These are phyloP conservation scores for Candida dubliniensis DNA, from an alignment of 1,139 yeast genomes.

Conservation along the genomic window DNA sequence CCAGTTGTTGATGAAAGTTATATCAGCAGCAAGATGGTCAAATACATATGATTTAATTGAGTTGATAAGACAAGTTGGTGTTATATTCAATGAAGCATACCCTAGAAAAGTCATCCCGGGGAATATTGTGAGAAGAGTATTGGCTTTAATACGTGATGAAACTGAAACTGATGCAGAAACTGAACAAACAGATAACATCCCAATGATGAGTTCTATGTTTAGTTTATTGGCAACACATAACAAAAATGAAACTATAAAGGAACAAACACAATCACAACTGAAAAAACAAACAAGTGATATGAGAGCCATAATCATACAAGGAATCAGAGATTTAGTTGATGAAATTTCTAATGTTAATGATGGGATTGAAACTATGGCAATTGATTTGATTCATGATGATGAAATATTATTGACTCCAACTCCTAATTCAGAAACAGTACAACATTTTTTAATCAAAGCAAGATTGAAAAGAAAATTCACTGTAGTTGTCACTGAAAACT, in stretches of 20 bases:
- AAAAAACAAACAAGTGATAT: slow-evolving; percentile 59
- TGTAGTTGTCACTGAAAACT: slow-evolving; percentile 88
- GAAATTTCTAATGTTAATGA: slow-evolving; percentile 90
- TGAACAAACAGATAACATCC: slow-evolving; percentile 31
- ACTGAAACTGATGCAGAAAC: slow-evolving; percentile 34
- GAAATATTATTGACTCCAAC: slow-evolving; percentile 92
- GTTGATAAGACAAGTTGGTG: slow-evolving; percentile 68
- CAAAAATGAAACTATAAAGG: slow-evolving; percentile 27
- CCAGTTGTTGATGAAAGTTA: slow-evolving; percentile 81
- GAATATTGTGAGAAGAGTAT: slow-evolving; percentile 84
- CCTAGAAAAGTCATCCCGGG: slow-evolving; percentile 87
- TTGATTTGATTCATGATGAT: slow-evolving; percentile 91
- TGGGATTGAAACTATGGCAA: slow-evolving; percentile 85
- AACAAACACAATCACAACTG: slow-evolving; percentile 30
- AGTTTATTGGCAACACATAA: slow-evolving; percentile 63
- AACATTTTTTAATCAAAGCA: slow-evolving; percentile 83
- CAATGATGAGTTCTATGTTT: slow-evolving; percentile 85
- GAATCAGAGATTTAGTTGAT: slow-evolving; percentile 88
- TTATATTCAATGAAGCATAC: slow-evolving; percentile 57
- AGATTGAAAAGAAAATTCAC: slow-evolving; percentile 88
- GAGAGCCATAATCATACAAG: slow-evolving; percentile 88
- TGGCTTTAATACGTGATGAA: slow-evolving; percentile 87
- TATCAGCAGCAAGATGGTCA: slow-evolving; percentile 88
- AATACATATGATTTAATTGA: slow-evolving; percentile 63
- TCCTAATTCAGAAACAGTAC: slow-evolving; percentile 86